Evolutionary conservation across 306 rosid genomes (phyloP).

Genomic region (Cucurbita ficifolia): DNA sequence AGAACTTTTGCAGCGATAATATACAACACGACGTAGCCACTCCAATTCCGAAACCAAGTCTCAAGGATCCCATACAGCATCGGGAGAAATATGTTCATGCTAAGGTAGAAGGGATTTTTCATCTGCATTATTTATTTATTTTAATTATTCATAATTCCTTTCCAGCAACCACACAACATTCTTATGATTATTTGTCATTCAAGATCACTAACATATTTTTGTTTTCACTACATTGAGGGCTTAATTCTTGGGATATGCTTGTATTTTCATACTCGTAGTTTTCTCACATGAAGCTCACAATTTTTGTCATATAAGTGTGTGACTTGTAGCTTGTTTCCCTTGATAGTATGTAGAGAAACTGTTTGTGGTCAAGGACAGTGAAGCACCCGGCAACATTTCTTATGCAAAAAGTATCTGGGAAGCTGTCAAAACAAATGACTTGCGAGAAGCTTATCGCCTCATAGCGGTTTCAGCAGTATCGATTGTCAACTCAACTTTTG

Average conservation of each 20-base stretch:
- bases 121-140: not conserved
- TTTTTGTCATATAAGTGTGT: not conserved
- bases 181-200: not conserved
- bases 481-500: constrained; percentile 44
- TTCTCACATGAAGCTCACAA: not conserved
- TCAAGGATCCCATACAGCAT: constrained; percentile 37
- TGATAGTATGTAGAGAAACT: constrained; percentile 68
- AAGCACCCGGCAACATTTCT: constrained; percentile 25
- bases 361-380: constrained; percentile 40
- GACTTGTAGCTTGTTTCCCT: not conserved
- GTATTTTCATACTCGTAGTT: not conserved
- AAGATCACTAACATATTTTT: not conserved
- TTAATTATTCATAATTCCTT: not conserved
- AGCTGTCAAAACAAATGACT: constrained; percentile 43
- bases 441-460: constrained; percentile 62
- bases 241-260: not conserved
- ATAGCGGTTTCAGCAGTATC: constrained; percentile 41
- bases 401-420: constrained; percentile 50
- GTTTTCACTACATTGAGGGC: not conserved
- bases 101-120: constrained; percentile 38
- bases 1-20: constrained; percentile 30
- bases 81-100: constrained; percentile 88
- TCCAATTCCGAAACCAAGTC: constrained; percentile 46
- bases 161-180: not conserved
- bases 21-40: constrained; percentile 18